Conservation (phyloP, 345 rosid species). For the Mercurialis annua region DNA sequence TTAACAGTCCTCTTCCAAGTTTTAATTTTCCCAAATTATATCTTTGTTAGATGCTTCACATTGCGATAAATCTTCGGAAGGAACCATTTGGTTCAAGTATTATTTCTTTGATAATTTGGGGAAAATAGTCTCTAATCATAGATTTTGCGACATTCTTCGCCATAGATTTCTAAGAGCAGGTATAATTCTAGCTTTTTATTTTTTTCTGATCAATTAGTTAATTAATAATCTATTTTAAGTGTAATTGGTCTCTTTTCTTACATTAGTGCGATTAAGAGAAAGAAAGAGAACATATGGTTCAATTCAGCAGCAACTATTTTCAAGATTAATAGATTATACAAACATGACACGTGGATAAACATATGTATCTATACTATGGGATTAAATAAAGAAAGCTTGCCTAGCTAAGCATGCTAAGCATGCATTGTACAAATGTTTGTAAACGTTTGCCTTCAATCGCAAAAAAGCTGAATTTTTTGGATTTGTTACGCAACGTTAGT, state of each 20-base stretch:
- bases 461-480: too few species aligned
- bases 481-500: too few species aligned
- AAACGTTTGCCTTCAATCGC: too few species aligned
- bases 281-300: conserved; percentile 36
- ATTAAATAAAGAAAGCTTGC: too few species aligned
- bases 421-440: too few species aligned
- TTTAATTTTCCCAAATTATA: too few species aligned
- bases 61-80: conserved; percentile 54
- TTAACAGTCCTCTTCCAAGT: too few species aligned
- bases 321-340: conserved; percentile 51
- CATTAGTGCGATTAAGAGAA: conserved; percentile 48
- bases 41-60: conserved; percentile 46
- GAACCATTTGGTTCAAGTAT: conserved; percentile 76
- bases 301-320: conserved; percentile 29
- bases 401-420: too few species aligned
- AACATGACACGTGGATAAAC: too few species aligned
- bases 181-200: conserved; percentile 9
- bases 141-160: conserved; percentile 61
- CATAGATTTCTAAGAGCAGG: conserved; percentile 86
- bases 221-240: too few species aligned
- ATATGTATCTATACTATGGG: too few species aligned
- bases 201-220: background rate
- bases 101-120: conserved; percentile 83
- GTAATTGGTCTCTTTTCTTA: background rate
- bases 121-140: conserved; percentile 40